A percentile compares a stretch with the other conserved stretches of the same genome.
phyloP scores from a whole-genome alignment of 495 filamentous ascomycete genomes.

The Cudoniella acicularis region DNA sequence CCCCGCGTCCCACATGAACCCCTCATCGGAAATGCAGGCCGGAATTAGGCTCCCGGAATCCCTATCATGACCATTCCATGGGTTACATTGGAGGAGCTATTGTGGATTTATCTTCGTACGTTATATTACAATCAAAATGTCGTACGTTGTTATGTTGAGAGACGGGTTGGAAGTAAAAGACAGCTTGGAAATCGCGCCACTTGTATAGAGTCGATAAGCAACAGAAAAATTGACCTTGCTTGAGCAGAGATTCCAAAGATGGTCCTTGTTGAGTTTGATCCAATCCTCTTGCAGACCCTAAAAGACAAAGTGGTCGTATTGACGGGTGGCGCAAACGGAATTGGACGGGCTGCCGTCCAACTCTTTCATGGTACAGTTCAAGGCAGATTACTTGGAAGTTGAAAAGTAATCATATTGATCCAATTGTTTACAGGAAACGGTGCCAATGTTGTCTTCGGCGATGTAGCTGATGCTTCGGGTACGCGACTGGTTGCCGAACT shows the following conservation, averaged over 20 bases:
- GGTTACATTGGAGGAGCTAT: too few relatives aligned
- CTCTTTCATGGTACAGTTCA: constrained; percentile 33
- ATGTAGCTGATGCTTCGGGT: constrained; percentile 28
- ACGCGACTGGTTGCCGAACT: constrained; percentile 24
- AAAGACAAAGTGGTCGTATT: constrained; percentile 35
- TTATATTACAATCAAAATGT: too few relatives aligned
- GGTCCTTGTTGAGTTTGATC: constrained; percentile 4
- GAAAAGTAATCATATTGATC: not conserved
- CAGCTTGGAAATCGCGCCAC: not conserved
- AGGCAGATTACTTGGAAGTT: too few relatives aligned
- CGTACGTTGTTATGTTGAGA: not conserved
- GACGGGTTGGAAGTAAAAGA: not conserved
- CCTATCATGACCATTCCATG: not conserved
- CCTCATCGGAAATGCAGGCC: not conserved
- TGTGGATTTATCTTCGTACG: too few relatives aligned
- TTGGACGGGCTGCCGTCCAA: constrained; percentile 30
- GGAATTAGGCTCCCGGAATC: not conserved
- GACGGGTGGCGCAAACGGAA: constrained; percentile 37
- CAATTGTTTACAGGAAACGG: constrained; percentile 26
- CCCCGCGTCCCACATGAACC: not conserved
- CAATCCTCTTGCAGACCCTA: constrained; percentile 11
- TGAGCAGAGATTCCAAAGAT: not conserved
- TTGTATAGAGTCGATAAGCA: not conserved
- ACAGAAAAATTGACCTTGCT: not conserved
- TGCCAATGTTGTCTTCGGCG: constrained; percentile 35